Evolutionary conservation across 2,329 filamentous ascomycete genomes (phyloP), one percentile per base, ranked within the genome.

Genomic region (Colletotrichum cuscutae): DNA sequence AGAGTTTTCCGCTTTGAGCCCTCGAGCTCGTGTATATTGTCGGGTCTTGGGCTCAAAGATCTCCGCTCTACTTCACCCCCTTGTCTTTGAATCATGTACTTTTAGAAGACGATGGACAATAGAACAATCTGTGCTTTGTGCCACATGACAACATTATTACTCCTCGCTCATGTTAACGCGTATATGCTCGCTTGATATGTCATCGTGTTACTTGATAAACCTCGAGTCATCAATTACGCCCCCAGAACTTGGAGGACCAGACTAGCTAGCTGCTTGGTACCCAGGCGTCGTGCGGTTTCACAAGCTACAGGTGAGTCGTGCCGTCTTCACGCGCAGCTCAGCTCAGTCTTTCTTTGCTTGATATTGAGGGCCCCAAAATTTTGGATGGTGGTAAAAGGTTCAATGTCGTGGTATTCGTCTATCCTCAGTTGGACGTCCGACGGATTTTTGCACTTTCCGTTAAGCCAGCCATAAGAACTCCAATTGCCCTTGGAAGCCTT

Each of bases 381-480:
- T 57, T 61, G 42, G 46, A 56, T 69, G 70, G 65, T 72, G 70
- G 59, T 69, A 70, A 49, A 49, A 78, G 78, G 77, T 81, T 77
- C 81, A 82, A 80, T 82, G 80, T 77, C 82, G 80, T 83, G 79
- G 80, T 82, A 83, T 83, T 85, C 78, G 81, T 84, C 82, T 84
- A 85, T 82, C 79, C 79, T 80, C 80, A 78, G 78, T 49, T 81
- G 81, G 79, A 83, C 80, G 78, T 81, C 84, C 80, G 81, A 83
- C 80, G 83, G 79, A 83, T 56, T 78, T 79, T 81, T 81, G 77
- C 60, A 72, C 81, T 82, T 80, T 83, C 81, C 81, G 80, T 78
- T 80, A 83, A 84, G 81, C 80, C 82, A 84, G 82, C 82, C 84
- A 69, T 70, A 70, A 70, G 81, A 84, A 85, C 83, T 84, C 84